These are phyloP conservation scores for Trichoderma erinaceum DNA, from an alignment of 495 filamentous ascomycete genomes.

Conservation along the genomic window DNA sequence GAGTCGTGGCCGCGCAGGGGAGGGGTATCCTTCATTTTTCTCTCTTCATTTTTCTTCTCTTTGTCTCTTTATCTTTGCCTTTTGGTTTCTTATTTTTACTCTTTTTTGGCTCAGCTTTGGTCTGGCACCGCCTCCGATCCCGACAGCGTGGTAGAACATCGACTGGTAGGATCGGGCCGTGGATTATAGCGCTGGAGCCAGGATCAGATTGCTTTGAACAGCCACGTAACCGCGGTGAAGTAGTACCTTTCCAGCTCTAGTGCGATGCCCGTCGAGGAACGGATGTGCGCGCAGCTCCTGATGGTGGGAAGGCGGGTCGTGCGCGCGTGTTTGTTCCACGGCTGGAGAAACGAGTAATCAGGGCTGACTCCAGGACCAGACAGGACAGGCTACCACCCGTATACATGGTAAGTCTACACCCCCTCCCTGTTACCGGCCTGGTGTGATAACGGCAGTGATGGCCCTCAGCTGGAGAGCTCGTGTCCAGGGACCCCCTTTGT, in stretches of 20 bases:
- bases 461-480: not conserved
- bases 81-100: no score
- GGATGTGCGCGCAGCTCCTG: not conserved
- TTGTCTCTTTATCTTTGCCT: no score
- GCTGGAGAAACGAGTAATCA: not conserved
- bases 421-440: not conserved
- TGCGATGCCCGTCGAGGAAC: not conserved
- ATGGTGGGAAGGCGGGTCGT: not conserved
- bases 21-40: no score
- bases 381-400: not conserved
- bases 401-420: not conserved
- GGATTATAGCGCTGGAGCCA: slow-evolving; percentile 7
- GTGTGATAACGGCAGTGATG: slow-evolving; percentile 3
- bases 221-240: not conserved
- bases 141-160: slow-evolving; percentile 11
- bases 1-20: not conserved
- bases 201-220: not conserved
- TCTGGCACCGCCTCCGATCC: not conserved
- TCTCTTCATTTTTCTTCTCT: no score
- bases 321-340: not conserved
- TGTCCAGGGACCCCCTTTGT: not conserved
- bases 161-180: slow-evolving; percentile 10
- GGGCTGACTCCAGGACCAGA: not conserved
- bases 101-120: not conserved
- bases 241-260: no score